phyloP scores from a whole-genome alignment of 2,329 filamentous ascomycete species.

The Pseudogymnoascus sp. region DNA sequence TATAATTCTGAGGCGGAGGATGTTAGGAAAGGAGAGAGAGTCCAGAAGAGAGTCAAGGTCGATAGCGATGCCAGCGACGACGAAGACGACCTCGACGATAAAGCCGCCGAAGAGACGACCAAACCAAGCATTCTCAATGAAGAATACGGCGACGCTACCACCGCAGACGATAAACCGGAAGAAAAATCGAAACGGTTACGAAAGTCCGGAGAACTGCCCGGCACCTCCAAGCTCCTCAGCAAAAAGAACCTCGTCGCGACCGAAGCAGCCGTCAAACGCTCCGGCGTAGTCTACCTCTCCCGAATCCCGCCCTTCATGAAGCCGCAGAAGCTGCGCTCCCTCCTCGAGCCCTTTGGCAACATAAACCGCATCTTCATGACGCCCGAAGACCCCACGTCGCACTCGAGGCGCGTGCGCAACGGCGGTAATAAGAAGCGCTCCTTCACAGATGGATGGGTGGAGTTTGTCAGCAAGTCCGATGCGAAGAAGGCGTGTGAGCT shows the following conservation, averaged over 20 bases:
- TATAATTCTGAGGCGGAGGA: constrained; percentile 64
- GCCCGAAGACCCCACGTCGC: constrained; percentile 63
- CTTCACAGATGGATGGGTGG: constrained; percentile 83
- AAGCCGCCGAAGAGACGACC: constrained; percentile 21
- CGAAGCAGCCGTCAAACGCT: constrained; percentile 60
- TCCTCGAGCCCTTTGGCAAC: constrained; percentile 66
- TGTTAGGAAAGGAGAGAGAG: constrained; percentile 56
- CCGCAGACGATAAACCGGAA: constrained; percentile 16
- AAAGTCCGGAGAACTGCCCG: constrained; percentile 35
- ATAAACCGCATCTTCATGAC: constrained; percentile 75
- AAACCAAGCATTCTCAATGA: constrained; percentile 23
- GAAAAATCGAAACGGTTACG: constrained; percentile 22
- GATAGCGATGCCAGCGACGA: constrained; percentile 36
- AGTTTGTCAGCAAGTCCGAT: constrained; percentile 68
- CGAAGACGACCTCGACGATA: constrained; percentile 24
- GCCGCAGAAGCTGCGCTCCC: constrained; percentile 65
- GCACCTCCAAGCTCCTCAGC: constrained; percentile 47
- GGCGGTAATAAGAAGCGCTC: constrained; percentile 78
- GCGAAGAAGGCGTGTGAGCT: constrained; percentile 70
- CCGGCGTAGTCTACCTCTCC: constrained; percentile 76
- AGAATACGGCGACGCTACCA: constrained; percentile 26
- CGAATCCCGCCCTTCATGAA: constrained; percentile 87
- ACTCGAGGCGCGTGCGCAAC: constrained; percentile 57
- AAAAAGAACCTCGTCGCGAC: constrained; percentile 63
- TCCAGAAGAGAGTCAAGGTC: constrained; percentile 57